A percentile compares a stretch with the other conserved stretches of the same genome.
Conservation (phyloP, 768 basidiomycete species). For the Hygrocybe punicea region DNA sequence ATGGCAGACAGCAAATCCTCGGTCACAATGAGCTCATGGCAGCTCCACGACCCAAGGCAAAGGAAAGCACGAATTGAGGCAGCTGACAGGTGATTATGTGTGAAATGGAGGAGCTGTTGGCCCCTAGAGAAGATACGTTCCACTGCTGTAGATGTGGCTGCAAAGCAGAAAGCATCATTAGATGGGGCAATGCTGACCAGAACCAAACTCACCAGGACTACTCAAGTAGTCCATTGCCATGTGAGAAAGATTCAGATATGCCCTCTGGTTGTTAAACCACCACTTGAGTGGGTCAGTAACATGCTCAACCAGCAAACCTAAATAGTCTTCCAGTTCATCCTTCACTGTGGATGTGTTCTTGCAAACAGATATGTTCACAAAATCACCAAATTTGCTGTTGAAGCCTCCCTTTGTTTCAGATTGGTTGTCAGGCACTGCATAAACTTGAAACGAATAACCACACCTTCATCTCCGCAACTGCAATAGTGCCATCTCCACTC, state of each 20-base stretch:
- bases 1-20: constrained; percentile 8
- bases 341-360: neutral
- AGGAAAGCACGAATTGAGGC: constrained; percentile 9
- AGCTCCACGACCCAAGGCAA: constrained; percentile 14
- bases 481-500: neutral
- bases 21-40: constrained; percentile 11
- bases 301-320: constrained; percentile 11
- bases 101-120: constrained; percentile 18
- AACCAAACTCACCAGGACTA: constrained; percentile 13
- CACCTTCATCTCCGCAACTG: neutral
- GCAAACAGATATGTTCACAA: constrained; percentile 4
- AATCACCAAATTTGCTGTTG: neutral
- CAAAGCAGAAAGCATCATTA: neutral
- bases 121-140: constrained; percentile 18
- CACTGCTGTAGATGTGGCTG: constrained; percentile 19
- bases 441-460: neutral
- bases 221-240: constrained; percentile 18
- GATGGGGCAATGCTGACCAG: neutral
- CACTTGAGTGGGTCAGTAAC: constrained; percentile 12
- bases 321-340: constrained; percentile 10
- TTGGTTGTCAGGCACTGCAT: neutral
- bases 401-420: neutral
- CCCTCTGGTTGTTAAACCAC: constrained; percentile 10
- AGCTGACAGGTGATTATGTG: constrained; percentile 13
- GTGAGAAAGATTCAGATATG: constrained; percentile 10